Evolutionary conservation across 2,329 filamentous ascomycete genomes (phyloP).

Genomic region (Apiospora hydei): DNA sequence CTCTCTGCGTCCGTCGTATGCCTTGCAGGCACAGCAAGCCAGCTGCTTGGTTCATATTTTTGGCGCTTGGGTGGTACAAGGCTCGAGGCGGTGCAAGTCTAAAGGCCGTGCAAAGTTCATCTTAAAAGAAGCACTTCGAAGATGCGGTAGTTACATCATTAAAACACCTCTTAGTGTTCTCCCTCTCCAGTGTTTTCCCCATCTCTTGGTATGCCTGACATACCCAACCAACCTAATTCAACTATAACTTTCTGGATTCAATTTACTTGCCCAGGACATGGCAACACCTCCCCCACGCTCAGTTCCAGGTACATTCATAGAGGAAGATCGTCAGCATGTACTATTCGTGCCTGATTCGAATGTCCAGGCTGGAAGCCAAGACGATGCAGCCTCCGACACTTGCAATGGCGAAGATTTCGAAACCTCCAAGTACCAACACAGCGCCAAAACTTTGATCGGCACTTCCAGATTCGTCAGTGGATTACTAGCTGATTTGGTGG

Average conservation of each 20-base stretch:
- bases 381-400: background rate
- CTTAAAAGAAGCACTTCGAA: too few relatives aligned
- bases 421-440: background rate
- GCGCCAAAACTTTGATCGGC: too few relatives aligned
- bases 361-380: background rate
- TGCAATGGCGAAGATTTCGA: background rate
- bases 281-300: too few relatives aligned
- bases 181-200: too few relatives aligned
- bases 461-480: background rate
- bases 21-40: too few relatives aligned
- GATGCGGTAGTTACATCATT: too few relatives aligned
- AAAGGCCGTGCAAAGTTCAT: too few relatives aligned
- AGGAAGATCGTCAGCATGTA: background rate
- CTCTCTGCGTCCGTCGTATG: too few relatives aligned
- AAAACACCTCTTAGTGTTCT: too few relatives aligned
- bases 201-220: background rate
- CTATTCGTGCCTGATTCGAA: background rate
- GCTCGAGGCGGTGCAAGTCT: too few relatives aligned
- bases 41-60: too few relatives aligned
- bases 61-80: too few relatives aligned
- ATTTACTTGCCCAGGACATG: background rate
- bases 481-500: background rate
- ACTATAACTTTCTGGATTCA: background rate
- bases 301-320: background rate
- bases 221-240: background rate